A percentile compares a stretch with the other conserved stretches of the same genome.
Evolutionary conservation across 257 asterid species (phyloP).

Genomic region (Solanum pinnatisectum): DNA sequence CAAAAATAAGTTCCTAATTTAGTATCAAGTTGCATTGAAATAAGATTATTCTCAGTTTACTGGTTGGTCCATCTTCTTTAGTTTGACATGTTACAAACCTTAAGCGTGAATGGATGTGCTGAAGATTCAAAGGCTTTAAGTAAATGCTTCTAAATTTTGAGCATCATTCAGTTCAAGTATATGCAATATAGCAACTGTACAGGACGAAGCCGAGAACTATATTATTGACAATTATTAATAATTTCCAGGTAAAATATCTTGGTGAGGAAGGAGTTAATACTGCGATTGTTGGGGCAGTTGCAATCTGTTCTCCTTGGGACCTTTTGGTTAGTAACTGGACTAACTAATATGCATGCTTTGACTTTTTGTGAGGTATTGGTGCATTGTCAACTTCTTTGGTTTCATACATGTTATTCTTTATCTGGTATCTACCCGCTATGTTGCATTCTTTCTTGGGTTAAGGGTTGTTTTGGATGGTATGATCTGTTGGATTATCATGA

Average conservation of each 20-base stretch:
- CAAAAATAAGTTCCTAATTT: not conserved
- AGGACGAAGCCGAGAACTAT: not conserved
- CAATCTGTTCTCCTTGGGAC: constrained; percentile 96
- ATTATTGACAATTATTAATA: not conserved
- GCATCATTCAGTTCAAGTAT: not conserved
- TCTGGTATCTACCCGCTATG: not conserved
- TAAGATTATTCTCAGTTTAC: not conserved
- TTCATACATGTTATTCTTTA: not conserved
- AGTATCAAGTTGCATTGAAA: not conserved
- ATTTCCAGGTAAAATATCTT: constrained; percentile 59
- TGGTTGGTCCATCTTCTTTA: not conserved
- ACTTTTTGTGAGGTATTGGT: not conserved
- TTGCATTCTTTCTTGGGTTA: not conserved
- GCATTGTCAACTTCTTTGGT: not conserved
- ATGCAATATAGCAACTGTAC: not conserved
- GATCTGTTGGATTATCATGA: not conserved
- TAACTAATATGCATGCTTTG: not conserved
- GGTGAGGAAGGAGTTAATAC: constrained; percentile 69
- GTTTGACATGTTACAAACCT: not conserved
- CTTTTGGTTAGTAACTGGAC: constrained; percentile 54
- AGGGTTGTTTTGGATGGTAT: not conserved
- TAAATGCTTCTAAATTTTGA: not conserved
- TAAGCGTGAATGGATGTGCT: not conserved
- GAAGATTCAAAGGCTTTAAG: not conserved
- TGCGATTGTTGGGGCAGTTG: constrained; percentile 77